Percentiles rank a stretch among this genome's conserved stretches.
These are phyloP conservation scores for Dictyostelium intermedium DNA, from an alignment of 78 protist genomes.

Conservation along the genomic window DNA sequence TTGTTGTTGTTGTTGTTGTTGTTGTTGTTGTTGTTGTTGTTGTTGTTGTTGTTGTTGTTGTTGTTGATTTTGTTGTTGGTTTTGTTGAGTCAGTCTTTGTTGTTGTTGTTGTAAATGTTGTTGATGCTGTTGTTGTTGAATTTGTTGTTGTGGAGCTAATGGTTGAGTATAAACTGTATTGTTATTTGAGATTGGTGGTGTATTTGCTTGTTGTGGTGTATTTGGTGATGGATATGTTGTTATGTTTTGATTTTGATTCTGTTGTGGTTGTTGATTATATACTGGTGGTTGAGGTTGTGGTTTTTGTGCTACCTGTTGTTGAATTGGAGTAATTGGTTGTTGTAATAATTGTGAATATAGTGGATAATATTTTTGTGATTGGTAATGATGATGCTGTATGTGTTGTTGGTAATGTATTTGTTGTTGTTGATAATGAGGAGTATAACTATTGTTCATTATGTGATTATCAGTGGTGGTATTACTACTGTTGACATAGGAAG, in stretches of 20 bases:
- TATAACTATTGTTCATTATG: neutral
- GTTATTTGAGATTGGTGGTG: neutral
- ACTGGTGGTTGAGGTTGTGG: neutral
- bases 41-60: neutral
- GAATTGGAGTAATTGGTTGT: neutral
- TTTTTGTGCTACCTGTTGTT: neutral
- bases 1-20: neutral
- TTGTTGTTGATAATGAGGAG: neutral
- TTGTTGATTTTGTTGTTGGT: neutral
- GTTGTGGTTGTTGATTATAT: neutral
- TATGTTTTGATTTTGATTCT: neutral
- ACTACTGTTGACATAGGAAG: neutral
- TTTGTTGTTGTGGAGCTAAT: neutral
- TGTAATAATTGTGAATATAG: neutral
- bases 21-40: slow-evolving; percentile 19
- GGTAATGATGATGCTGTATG: too few species aligned
- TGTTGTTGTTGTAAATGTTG: neutral
- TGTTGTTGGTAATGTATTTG: neutral
- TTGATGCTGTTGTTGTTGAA: neutral
- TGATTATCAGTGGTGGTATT: neutral
- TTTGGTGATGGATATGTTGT: neutral
- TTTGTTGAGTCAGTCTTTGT: neutral
- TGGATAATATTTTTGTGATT: too few species aligned
- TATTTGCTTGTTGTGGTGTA: neutral
- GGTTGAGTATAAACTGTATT: neutral